phyloP scores from a whole-genome alignment of 83 land plant genomes.

The Picea abies region DNA sequence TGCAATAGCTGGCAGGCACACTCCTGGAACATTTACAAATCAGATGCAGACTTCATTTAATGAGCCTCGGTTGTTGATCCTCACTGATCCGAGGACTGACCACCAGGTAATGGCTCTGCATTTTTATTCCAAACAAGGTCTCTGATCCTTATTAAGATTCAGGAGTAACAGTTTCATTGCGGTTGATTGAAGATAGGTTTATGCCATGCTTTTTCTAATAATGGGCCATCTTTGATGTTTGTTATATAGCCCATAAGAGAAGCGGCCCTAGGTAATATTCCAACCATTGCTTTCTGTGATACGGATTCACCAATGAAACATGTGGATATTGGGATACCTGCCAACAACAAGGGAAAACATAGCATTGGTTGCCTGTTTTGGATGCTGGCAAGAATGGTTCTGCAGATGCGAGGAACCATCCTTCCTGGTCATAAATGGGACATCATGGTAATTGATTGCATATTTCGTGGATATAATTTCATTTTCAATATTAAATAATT shows the following conservation, averaged over 20 bases:
- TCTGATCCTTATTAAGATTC: neutral
- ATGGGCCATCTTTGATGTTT: slow-evolving; percentile 7
- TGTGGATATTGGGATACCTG: slow-evolving; percentile 91
- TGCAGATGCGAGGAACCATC: slow-evolving; percentile 78
- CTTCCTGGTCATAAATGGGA: slow-evolving; percentile 78
- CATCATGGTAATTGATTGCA: slow-evolving; percentile 54
- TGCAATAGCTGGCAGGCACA: slow-evolving; percentile 86
- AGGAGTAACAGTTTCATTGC: neutral
- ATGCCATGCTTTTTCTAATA: neutral
- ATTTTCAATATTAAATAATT: no score
- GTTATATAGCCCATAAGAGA: slow-evolving; percentile 81
- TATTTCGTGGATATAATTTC: neutral
- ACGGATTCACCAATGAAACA: slow-evolving; percentile 90
- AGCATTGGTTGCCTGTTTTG: slow-evolving; percentile 86
- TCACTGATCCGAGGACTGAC: slow-evolving; percentile 88
- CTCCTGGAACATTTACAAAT: slow-evolving; percentile 91
- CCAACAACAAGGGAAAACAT: slow-evolving; percentile 87
- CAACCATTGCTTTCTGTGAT: slow-evolving; percentile 86
- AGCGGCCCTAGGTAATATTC: slow-evolving; percentile 78
- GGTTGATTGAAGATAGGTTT: neutral
- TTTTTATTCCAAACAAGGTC: neutral
- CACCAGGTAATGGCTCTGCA: slow-evolving; percentile 57
- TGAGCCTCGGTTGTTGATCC: slow-evolving; percentile 84
- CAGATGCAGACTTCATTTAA: slow-evolving; percentile 80
- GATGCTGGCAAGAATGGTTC: slow-evolving; percentile 79